Percentiles rank a stretch among this genome's conserved stretches.
Conservation (phyloP, 139 green algal genomes). For the Tetraselmis striata region DNA sequence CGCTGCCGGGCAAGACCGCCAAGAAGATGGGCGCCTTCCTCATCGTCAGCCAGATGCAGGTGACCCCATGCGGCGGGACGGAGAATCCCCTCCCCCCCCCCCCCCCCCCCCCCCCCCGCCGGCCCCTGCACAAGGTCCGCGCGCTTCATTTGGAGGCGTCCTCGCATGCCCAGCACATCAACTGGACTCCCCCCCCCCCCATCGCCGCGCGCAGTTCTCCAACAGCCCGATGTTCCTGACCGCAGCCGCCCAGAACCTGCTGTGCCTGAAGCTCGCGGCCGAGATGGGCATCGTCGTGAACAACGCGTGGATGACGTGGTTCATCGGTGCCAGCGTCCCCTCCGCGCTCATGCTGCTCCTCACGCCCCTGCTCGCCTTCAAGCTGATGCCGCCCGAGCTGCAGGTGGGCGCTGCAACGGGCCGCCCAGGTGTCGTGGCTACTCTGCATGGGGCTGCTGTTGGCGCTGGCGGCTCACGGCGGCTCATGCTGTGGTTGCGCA, state of each 20-base stretch:
- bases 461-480: conserved; percentile 22
- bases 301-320: conserved; percentile 84
- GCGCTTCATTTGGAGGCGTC: no score
- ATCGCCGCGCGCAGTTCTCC: no score
- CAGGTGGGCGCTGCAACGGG: conserved; percentile 8
- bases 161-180: no score
- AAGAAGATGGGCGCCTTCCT: conserved; percentile 85
- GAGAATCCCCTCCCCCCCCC: no score
- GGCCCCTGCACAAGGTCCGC: no score
- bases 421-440: no score
- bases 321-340: conserved; percentile 64
- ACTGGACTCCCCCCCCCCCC: conserved; percentile 57
- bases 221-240: conserved; percentile 74
- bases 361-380: conserved; percentile 73
- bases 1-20: conserved; percentile 48
- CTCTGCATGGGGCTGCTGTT: conserved; percentile 66
- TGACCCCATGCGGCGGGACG: no score
- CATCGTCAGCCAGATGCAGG: conserved; percentile 85
- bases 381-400: conserved; percentile 46
- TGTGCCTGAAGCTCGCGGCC: conserved; percentile 91
- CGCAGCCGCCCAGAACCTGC: conserved; percentile 90
- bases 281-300: conserved; percentile 79
- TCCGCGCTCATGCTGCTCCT: conserved; percentile 37
- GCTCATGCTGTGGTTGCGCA: conserved; percentile 10
- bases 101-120: no score